Conservation (phyloP, 2,329 filamentous ascomycete genomes). For the Drechslera avenae region DNA sequence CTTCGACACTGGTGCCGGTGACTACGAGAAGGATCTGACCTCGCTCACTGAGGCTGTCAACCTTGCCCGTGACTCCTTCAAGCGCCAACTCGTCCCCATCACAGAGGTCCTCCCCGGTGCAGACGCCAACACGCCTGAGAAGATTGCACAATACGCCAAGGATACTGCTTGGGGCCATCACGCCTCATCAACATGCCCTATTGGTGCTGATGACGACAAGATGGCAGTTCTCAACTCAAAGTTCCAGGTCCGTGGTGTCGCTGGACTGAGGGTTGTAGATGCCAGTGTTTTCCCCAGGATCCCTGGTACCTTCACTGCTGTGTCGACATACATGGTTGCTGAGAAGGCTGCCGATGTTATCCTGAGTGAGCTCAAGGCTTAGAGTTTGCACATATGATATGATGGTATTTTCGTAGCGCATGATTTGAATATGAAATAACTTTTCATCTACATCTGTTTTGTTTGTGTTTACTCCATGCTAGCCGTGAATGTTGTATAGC, state of each 20-base stretch:
- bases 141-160: conserved; percentile 37
- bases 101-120: conserved; percentile 56
- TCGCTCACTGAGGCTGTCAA: conserved; percentile 61
- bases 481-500: too few species aligned
- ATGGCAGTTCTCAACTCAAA: conserved; percentile 61
- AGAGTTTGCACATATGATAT: background rate
- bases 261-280: conserved; percentile 56
- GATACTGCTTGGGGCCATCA: conserved; percentile 57
- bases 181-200: conserved; percentile 62
- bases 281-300: conserved; percentile 39
- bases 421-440: too few species aligned
- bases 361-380: conserved; percentile 29
- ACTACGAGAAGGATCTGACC: conserved; percentile 62
- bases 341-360: conserved; percentile 69
- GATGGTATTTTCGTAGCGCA: too few species aligned
- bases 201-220: conserved; percentile 56
- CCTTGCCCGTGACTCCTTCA: conserved; percentile 55
- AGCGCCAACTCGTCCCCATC: conserved; percentile 43
- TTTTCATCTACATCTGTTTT: too few species aligned
- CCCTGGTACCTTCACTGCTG: conserved; percentile 60
- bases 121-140: conserved; percentile 47
- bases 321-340: conserved; percentile 61
- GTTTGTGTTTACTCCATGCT: too few species aligned
- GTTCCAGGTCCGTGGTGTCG: conserved; percentile 58
- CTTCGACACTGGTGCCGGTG: conserved; percentile 59